Evolutionary conservation across 2,329 filamentous ascomycete genomes (phyloP).

Genomic region (Ilyonectria mors-panacis): DNA sequence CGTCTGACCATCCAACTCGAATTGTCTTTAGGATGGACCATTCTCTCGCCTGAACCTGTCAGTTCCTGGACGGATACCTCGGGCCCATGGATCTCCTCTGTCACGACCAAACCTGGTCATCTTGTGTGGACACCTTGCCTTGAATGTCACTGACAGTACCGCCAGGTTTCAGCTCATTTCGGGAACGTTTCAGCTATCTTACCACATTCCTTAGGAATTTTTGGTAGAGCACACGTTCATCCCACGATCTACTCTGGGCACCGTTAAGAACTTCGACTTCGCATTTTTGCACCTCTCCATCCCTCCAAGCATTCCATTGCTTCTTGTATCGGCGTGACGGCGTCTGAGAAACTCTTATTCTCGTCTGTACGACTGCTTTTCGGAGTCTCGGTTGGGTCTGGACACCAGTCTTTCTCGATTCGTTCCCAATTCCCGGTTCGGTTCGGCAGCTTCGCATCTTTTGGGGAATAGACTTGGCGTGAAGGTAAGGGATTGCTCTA

Average conservation of each 20-base stretch:
- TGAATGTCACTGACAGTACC: slow-evolving; percentile 42
- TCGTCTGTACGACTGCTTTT: slow-evolving; percentile 56
- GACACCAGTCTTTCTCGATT: slow-evolving; percentile 55
- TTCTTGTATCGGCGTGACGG: slow-evolving; percentile 58
- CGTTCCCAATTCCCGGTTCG: slow-evolving; percentile 49
- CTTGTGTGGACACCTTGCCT: not conserved
- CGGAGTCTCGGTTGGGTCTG: slow-evolving; percentile 56
- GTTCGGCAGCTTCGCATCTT: slow-evolving; percentile 48
- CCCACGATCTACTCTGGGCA: slow-evolving; percentile 45
- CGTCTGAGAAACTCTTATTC: slow-evolving; percentile 56
- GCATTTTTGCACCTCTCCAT: slow-evolving; percentile 45
- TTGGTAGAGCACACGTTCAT: slow-evolving; percentile 55
- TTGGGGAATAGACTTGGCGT: slow-evolving; percentile 48
- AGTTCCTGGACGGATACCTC: not conserved
- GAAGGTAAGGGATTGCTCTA: slow-evolving; percentile 37
- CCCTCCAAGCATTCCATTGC: slow-evolving; percentile 49
- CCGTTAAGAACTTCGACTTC: slow-evolving; percentile 48
- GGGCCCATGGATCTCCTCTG: not conserved
- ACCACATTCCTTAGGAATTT: slow-evolving; percentile 59
- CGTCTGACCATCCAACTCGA: not conserved
- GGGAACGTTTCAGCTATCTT: slow-evolving; percentile 57
- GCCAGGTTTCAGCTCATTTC: slow-evolving; percentile 59
- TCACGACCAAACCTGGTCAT: not conserved
- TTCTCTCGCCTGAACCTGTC: not conserved
- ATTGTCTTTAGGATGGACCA: not conserved